Evolutionary conservation across 2,329 filamentous ascomycete genomes (phyloP), one percentile per base, ranked within the genome.

Genomic region (Pseudogymnoascus sp.): DNA sequence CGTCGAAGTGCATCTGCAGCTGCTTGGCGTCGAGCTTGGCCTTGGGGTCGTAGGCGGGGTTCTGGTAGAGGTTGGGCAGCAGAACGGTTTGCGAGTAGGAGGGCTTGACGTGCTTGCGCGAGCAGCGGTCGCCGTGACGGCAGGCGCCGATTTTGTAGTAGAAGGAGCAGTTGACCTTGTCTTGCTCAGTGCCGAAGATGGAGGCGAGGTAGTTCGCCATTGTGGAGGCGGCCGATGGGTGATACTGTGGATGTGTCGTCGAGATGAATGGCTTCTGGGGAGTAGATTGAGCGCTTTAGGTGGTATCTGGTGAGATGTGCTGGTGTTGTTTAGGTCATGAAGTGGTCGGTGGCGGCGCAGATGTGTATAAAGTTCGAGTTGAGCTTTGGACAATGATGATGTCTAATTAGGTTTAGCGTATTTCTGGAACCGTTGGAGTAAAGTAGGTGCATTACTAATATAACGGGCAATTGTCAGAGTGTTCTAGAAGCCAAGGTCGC

Each of bases 91-190:
- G 94, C 66, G 85, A 89, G 84, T 99, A 99, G 20, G 91, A 96
- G 1, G 94, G 94, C 80, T 99, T 99, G 80, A 99, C 94, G 77
- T 99, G 94, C 77, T 99, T 99, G 70, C 94, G 88, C 64, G 90
- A 95, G 83, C 94, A 99, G 72, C 94, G 90, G 78, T 99, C 94
- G 73, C 94, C 94, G 82, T 99, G 94, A 65, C 94, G 88, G 81
- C 94, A 99, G 60, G 94, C 94, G 74, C 94, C 94, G 76, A 99
- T 99, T 81, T 99, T 99, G 89, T 97, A 92, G 86, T 99, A 99
- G 85, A 99, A 99, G 62, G 89, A 94, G 84, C 94, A 97, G 84
- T 97, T 97, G 80, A 97, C 92, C 70, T 93, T 99, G 86, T 99
- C 94, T 77, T 97, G 94, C 83, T 99, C 94, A 30, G 94, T 99